Evolutionary conservation across 352 stramenopile species (phyloP), one percentile per base, ranked within the genome.

Genomic region (Phytopythium chamaehyphon): DNA sequence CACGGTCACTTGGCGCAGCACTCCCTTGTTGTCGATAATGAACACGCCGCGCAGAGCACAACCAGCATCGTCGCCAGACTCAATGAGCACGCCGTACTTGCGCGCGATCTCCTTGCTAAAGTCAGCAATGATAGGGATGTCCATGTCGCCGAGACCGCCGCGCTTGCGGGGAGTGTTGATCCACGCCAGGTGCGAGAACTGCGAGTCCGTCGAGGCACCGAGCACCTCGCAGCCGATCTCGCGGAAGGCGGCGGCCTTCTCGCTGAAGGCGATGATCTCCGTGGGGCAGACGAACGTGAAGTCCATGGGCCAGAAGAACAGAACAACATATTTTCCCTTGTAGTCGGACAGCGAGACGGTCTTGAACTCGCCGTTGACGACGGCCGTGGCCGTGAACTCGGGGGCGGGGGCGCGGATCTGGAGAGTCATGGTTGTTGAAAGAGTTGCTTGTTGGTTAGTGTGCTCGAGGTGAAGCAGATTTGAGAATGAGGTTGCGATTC

Each of bases 261-360:
- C 89, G 57, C 66, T 86, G 61, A 96, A 97, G 28, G 84, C 82
- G 57, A 80, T 88, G 69, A 96, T 96, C 70, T 97, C 89, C 31
- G 89, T 97, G 39, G 86, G 86, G 61, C 84, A 95, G 55, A 96
- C 89, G 54, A 96, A 97, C 26, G 88, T 96, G 64, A 95, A 96
- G 69, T 96, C 88, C 54, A 94, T 68, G 43, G 89, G 88, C 69
- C 94, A 96, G 65, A 96, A 97, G 82, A 96, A 95, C 16, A 97
- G 79, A 47, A 96, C 86, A 24, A 96, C 73, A 55, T 90, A 97
- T 61, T 97, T 86, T 54, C 87, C 87, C 44, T 78, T 80, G 75
- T 93, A 97, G 57, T 97, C 82, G 15, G 66, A 69, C 10, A 96
- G 69, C 54, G 69, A 90, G 31, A 97, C 52, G 33, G 68, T 78